phyloP scores from a whole-genome alignment of 1,284 basidiomycete genomes.

The Papiliotrema nemorosa region DNA sequence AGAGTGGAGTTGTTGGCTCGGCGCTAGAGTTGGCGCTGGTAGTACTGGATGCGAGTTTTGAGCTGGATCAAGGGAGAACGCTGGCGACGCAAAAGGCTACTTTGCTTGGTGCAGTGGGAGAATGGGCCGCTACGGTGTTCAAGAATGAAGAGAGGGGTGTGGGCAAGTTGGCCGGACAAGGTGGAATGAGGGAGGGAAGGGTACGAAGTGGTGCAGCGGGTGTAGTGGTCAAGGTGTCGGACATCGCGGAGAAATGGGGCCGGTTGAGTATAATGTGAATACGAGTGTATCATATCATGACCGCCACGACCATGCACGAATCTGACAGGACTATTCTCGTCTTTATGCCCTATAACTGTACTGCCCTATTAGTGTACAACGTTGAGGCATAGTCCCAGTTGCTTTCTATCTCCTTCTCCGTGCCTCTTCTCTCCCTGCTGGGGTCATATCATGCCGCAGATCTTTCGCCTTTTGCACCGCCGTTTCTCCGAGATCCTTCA shows the following conservation, averaged over 20 bases:
- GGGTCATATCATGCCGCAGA: not conserved
- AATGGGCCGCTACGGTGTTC: slow-evolving; percentile 77
- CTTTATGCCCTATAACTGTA: too few species aligned
- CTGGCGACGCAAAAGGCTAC: slow-evolving; percentile 70
- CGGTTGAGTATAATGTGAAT: slow-evolving; percentile 34
- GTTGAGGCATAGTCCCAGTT: too few species aligned
- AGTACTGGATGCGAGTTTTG: slow-evolving; percentile 67
- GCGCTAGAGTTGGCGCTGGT: slow-evolving; percentile 74
- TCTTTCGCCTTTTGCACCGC: not conserved
- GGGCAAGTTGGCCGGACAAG: slow-evolving; percentile 58
- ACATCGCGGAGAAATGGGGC: slow-evolving; percentile 70
- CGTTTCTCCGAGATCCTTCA: not conserved
- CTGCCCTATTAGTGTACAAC: too few species aligned
- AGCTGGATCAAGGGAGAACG: slow-evolving; percentile 69
- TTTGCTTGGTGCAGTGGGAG: slow-evolving; percentile 66
- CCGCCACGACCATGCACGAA: not conserved
- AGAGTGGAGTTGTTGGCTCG: slow-evolving; percentile 67
- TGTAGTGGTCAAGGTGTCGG: slow-evolving; percentile 73
- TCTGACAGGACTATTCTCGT: too few species aligned
- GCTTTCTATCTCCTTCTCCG: not conserved
- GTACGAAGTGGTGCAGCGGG: slow-evolving; percentile 70
- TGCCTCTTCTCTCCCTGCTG: not conserved
- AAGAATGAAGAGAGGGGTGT: slow-evolving; percentile 62
- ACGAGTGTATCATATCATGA: not conserved
- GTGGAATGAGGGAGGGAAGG: slow-evolving; percentile 54